Percentiles rank a stretch among this genome's conserved stretches.
Conservation (phyloP, 2,329 filamentous ascomycete species). For the Xylaria arbuscula region DNA sequence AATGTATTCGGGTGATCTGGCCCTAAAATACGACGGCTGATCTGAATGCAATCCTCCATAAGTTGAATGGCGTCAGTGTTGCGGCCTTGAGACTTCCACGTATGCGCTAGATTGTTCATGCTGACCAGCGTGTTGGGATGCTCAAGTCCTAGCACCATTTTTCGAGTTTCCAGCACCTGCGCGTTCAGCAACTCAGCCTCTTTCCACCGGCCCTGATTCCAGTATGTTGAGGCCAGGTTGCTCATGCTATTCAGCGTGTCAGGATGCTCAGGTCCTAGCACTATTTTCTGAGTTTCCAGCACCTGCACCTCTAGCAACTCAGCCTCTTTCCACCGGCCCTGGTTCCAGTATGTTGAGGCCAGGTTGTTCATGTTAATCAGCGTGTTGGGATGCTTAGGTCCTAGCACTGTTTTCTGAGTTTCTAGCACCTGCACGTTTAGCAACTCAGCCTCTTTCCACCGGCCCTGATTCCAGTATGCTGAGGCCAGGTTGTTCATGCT, state of each 20-base stretch:
- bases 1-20: no score
- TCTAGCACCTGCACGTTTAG: slow-evolving; percentile 2
- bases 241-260: background rate
- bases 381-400: no score
- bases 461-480: background rate
- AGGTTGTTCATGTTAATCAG: no score
- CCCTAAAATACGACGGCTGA: no score
- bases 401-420: background rate
- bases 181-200: slow-evolving; percentile 1
- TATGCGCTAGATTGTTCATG: no score
- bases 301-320: background rate
- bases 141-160: background rate
- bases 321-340: background rate
- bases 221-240: background rate
- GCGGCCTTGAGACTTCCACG: no score
- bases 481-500: slow-evolving; percentile 20
- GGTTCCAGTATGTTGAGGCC: background rate
- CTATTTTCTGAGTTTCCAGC: background rate
- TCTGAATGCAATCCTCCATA: no score
- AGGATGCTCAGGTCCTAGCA: background rate
- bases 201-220: background rate
- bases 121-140: no score
- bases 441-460: slow-evolving; percentile 11
- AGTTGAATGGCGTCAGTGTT: no score
- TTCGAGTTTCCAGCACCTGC: background rate